Evolutionary conservation across 2,329 filamentous ascomycete genomes (phyloP).

Genomic region (Aspergillus caelatus): DNA sequence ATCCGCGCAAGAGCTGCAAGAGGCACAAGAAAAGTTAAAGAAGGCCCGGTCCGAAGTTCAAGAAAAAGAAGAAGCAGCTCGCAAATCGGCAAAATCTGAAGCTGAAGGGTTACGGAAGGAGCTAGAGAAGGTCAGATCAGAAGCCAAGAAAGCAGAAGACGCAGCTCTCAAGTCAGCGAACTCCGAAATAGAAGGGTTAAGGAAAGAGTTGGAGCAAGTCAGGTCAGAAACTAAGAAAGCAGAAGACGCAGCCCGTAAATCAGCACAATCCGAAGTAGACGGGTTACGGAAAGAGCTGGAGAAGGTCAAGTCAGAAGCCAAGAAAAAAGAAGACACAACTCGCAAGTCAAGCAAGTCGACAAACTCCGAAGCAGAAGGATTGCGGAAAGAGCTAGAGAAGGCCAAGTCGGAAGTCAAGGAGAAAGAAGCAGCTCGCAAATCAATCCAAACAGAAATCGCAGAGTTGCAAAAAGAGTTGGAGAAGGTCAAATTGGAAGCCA

Average conservation of each 20-base stretch:
- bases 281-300: slow-evolving; percentile 37
- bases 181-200: slow-evolving; percentile 74
- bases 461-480: slow-evolving; percentile 80
- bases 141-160: slow-evolving; percentile 57
- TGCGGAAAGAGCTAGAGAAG: slow-evolving; percentile 80
- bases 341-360: slow-evolving; percentile 53
- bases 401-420: slow-evolving; percentile 70
- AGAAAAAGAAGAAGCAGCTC: slow-evolving; percentile 55
- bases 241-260: slow-evolving; percentile 65
- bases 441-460: slow-evolving; percentile 72
- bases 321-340: slow-evolving; percentile 60
- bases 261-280: slow-evolving; percentile 57
- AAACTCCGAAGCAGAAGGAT: slow-evolving; percentile 76
- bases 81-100: slow-evolving; percentile 48
- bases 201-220: slow-evolving; percentile 74
- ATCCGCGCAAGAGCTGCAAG: slow-evolving; percentile 58
- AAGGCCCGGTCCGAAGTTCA: slow-evolving; percentile 33
- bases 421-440: slow-evolving; percentile 57
- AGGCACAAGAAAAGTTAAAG: slow-evolving; percentile 34
- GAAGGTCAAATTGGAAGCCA: slow-evolving; percentile 71
- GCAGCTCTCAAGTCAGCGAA: slow-evolving; percentile 53
- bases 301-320: slow-evolving; percentile 32
- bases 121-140: slow-evolving; percentile 33
- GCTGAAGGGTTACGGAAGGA: slow-evolving; percentile 50
- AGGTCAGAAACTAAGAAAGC: slow-evolving; percentile 74